Base-by-base conservation (phyloP, 2,329 filamentous ascomycete genomes). In the Dichotomopilus funicola region DNA sequence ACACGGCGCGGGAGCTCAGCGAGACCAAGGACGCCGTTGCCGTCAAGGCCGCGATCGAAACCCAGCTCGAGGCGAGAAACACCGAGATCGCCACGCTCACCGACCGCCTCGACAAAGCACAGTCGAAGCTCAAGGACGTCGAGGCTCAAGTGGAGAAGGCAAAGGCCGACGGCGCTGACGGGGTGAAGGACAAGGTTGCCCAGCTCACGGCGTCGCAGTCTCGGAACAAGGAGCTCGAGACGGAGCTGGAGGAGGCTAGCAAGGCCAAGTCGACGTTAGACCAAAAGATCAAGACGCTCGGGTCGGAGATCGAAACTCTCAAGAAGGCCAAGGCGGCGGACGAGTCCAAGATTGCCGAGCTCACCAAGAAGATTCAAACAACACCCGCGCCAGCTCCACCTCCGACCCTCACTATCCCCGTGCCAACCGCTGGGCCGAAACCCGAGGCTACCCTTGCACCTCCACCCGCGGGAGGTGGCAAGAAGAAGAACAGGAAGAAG, bases 401-500 rank as follows among this genome's bases (percentile, higher is more conserved):
- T 1, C 55, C 65, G 6, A 44, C 19, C 19, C 19, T 27, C 19
- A 27, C 19, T 27, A 27, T 27, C 19, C 19, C 19, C 19, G 19
- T 27, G 19, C 19, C 65, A 6, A 54, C 61, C n/a, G 31, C 58
- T 50, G 49, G 61, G 13, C 40, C 61, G 8, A 49, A 61, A 27
- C 51, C 33, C 66, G 72, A 52, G 1, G 42, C 55, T 5, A 50
- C 60, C 6, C 53, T 62, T 35, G 58, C 63, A 40, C 57, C 51
- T 13, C 57, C 62, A 1, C 27, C 55, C 19, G 33, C 54, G 0
- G 56, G 55, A 33, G 27, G 40, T 41, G 31, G 55, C 58, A 81
- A 78, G 57, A 92, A 91, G 73, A 95, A 89, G 71, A 91, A 89
- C 70, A 95, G 91, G 61, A 89, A 89, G 68, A 95, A 92, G 76